These are phyloP conservation scores for Vishniacozyma victoriae DNA, from an alignment of 768 basidiomycete genomes.

Conservation along the genomic window DNA sequence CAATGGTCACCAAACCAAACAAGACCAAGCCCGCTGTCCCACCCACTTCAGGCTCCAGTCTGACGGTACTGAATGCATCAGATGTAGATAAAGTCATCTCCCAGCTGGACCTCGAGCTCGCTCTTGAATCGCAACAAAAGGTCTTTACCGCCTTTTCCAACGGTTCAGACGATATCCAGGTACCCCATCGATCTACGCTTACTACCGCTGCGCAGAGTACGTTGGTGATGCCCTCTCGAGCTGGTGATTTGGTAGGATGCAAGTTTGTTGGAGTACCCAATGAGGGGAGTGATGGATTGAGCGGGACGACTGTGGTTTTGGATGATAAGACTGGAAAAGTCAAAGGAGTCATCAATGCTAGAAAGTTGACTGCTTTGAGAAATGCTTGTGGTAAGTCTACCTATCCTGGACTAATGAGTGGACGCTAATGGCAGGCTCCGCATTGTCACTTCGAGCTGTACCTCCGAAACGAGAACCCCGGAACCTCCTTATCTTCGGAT, in stretches of 20 bases:
- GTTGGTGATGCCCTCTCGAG: conserved; percentile 77
- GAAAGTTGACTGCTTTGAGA: conserved; percentile 68
- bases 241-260: conserved; percentile 53
- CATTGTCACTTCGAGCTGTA: conserved; percentile 24
- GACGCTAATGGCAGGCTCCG: no score
- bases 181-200: conserved; percentile 61
- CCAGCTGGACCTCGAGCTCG: conserved; percentile 50
- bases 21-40: no score
- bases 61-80: conserved; percentile 60
- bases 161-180: conserved; percentile 32
- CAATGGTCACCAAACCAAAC: no score
- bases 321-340: conserved; percentile 64
- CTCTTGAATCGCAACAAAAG: conserved; percentile 58
- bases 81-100: conserved; percentile 57
- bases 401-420: background rate
- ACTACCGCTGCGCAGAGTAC: conserved; percentile 56
- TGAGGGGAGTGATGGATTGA: conserved; percentile 57
- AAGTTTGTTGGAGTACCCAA: conserved; percentile 76
- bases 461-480: conserved; percentile 9
- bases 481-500: conserved; percentile 28
- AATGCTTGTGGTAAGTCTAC: conserved; percentile 66
- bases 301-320: conserved; percentile 69
- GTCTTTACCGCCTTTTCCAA: conserved; percentile 54
- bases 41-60: conserved; percentile 11
- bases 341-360: conserved; percentile 73